Conservation (phyloP, 352 stramenopile species). For the Peronospora destructor region DNA sequence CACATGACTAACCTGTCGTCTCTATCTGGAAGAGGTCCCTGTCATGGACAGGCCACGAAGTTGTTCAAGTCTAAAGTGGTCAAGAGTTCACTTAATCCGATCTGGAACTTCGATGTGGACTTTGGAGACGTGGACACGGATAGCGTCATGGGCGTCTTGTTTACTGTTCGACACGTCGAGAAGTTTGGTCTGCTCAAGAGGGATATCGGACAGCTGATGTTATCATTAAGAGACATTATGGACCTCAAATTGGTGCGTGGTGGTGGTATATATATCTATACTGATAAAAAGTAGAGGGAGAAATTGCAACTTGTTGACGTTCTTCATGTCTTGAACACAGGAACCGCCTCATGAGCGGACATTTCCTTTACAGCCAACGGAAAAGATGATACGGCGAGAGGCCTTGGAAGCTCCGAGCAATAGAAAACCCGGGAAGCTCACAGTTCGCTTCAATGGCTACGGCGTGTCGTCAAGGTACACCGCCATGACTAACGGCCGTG, state of each 20-base stretch:
- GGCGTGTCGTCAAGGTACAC: constrained; percentile 53
- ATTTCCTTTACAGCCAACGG: constrained; percentile 53
- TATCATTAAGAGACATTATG: constrained; percentile 61
- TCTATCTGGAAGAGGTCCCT: constrained; percentile 14
- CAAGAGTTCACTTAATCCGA: constrained; percentile 69
- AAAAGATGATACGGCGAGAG: constrained; percentile 48
- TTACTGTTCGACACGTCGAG: constrained; percentile 62
- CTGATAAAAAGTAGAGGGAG: not conserved
- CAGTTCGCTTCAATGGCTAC: constrained; percentile 64
- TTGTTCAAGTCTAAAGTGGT: constrained; percentile 51
- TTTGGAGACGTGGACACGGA: constrained; percentile 71
- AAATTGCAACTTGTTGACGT: constrained; percentile 7
- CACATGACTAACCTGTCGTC: constrained; percentile 22
- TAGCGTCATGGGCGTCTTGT: constrained; percentile 54
- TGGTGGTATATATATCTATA: too few species aligned
- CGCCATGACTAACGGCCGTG: constrained; percentile 40
- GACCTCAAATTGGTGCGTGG: constrained; percentile 60
- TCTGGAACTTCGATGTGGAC: constrained; percentile 78
- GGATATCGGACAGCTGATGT: constrained; percentile 59
- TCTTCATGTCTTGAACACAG: constrained; percentile 19
- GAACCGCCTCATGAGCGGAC: constrained; percentile 50
- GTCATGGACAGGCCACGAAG: constrained; percentile 32
- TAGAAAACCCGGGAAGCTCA: constrained; percentile 62
- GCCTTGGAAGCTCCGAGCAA: constrained; percentile 46
- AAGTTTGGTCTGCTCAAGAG: constrained; percentile 70